Evolutionary conservation across 2,329 filamentous ascomycete species (phyloP).

Genomic region (Sphaerulina vaccinii): DNA sequence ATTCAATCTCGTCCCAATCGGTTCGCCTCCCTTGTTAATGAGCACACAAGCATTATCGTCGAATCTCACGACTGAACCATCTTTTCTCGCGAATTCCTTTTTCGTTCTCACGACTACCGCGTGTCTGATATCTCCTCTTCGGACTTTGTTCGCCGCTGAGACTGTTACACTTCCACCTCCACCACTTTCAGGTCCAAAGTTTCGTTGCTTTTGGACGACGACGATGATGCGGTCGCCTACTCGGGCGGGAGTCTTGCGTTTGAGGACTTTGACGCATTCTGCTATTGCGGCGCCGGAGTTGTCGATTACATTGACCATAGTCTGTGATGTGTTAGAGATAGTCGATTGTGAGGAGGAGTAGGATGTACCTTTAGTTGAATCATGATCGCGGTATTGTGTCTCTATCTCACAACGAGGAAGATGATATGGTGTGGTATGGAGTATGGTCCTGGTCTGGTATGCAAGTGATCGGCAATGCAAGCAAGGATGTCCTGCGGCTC

Average conservation of each 20-base stretch:
- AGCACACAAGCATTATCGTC: conserved; percentile 98
- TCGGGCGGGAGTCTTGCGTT: conserved; percentile 82
- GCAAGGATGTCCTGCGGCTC: neutral
- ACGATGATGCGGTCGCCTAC: conserved; percentile 97
- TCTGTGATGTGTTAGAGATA: conserved; percentile 52
- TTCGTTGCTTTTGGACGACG: conserved; percentile 93
- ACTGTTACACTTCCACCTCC: conserved; percentile 66
- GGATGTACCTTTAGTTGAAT: conserved; percentile 58
- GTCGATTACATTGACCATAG: conserved; percentile 99
- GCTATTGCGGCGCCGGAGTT: conserved; percentile 97
- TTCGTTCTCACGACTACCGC: conserved; percentile 89
- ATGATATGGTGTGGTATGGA: neutral
- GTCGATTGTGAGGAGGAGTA: neutral
- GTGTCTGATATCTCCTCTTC: conserved; percentile 92
- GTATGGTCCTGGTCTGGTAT: neutral
- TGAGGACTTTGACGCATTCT: conserved; percentile 90
- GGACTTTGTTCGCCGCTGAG: conserved; percentile 83
- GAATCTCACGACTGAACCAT: conserved; percentile 88
- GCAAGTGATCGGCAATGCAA: neutral
- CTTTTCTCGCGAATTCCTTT: conserved; percentile 81
- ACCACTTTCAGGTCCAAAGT: conserved; percentile 68
- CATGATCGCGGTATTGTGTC: conserved; percentile 58
- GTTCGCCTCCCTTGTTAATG: conserved; percentile 94
- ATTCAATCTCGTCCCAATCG: conserved; percentile 87
- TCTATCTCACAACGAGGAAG: neutral